Percentiles rank a stretch among this genome's conserved stretches.
Conservation (phyloP, 1,284 basidiomycete species). For the Sporisorium iseilematis-ciliati region DNA sequence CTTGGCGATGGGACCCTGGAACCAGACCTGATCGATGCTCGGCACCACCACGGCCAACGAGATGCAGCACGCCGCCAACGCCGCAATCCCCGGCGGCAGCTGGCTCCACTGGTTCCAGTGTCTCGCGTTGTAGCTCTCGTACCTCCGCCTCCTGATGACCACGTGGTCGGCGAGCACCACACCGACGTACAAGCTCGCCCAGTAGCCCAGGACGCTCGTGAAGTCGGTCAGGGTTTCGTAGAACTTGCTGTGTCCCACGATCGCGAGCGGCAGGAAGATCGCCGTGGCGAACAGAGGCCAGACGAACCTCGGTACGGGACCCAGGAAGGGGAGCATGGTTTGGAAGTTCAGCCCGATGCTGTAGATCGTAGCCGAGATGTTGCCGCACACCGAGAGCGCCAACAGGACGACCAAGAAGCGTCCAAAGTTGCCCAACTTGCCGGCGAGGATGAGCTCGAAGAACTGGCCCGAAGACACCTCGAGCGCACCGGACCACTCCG, state of each 20-base stretch:
- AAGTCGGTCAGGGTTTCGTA: conserved; percentile 74
- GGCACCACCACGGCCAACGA: conserved; percentile 65
- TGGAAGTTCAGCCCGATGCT: conserved; percentile 61
- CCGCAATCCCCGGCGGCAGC: conserved; percentile 76
- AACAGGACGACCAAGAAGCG: conserved; percentile 87
- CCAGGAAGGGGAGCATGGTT: conserved; percentile 80
- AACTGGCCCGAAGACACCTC: conserved; percentile 75
- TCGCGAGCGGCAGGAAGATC: conserved; percentile 77
- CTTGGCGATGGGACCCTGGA: conserved; percentile 63
- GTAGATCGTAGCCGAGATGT: conserved; percentile 81
- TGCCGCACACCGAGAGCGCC: conserved; percentile 80
- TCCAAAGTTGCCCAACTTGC: conserved; percentile 78
- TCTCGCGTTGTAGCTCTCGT: conserved; percentile 74
- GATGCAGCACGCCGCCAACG: conserved; percentile 55
- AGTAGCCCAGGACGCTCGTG: conserved; percentile 76
- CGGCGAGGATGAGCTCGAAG: conserved; percentile 79
- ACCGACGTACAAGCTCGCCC: conserved; percentile 76
- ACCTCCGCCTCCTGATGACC: conserved; percentile 73
- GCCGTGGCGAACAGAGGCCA: conserved; percentile 85
- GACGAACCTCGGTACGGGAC: conserved; percentile 81
- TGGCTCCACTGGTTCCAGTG: conserved; percentile 74
- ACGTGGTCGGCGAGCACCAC: conserved; percentile 76
- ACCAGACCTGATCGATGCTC: conserved; percentile 67
- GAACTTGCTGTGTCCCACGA: conserved; percentile 77
- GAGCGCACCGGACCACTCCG: conserved; percentile 71